These are phyloP conservation scores for Colletotrichum sp. DNA, from an alignment of 2,329 filamentous ascomycete genomes.

Conservation along the genomic window DNA sequence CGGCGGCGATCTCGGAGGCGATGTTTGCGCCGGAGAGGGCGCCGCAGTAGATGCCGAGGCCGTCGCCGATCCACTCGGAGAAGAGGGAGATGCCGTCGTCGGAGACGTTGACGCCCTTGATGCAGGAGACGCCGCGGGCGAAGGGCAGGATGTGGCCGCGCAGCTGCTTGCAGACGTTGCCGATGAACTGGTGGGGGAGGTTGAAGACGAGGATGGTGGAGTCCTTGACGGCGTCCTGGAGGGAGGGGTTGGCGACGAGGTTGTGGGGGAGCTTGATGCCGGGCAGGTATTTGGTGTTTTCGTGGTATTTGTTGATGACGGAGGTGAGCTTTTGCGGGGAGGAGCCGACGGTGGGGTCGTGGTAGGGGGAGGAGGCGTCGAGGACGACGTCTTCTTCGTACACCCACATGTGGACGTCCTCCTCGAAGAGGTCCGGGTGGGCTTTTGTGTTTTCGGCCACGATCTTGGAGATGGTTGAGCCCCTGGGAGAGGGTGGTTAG, in stretches of 20 bases:
- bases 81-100: slow-evolving; percentile 88
- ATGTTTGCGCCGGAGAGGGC: slow-evolving; percentile 97
- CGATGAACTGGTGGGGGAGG: slow-evolving; percentile 94
- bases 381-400: slow-evolving; percentile 89
- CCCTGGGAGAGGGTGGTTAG: slow-evolving; percentile 58
- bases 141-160: slow-evolving; percentile 89
- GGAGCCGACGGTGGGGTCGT: slow-evolving; percentile 66
- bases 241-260: slow-evolving; percentile 81
- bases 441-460: slow-evolving; percentile 88
- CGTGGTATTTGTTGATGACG: slow-evolving; percentile 90
- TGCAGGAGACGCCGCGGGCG: slow-evolving; percentile 93
- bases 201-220: slow-evolving; percentile 95
- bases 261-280: slow-evolving; percentile 83
- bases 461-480: slow-evolving; percentile 96
- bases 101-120: slow-evolving; percentile 95
- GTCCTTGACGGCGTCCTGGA: slow-evolving; percentile 79
- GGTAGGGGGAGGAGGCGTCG: slow-evolving; percentile 73
- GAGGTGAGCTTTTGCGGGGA: slow-evolving; percentile 85
- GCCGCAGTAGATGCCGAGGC: slow-evolving; percentile 94
- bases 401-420: slow-evolving; percentile 98
- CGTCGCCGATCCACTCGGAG: slow-evolving; percentile 91
- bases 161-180: slow-evolving; percentile 81
- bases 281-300: slow-evolving; percentile 99
- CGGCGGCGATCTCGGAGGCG: slow-evolving; percentile 89
- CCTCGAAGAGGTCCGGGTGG: slow-evolving; percentile 82